These are phyloP conservation scores for Boletus bicolor DNA, from an alignment of 768 basidiomycete species.

Conservation along the genomic window DNA sequence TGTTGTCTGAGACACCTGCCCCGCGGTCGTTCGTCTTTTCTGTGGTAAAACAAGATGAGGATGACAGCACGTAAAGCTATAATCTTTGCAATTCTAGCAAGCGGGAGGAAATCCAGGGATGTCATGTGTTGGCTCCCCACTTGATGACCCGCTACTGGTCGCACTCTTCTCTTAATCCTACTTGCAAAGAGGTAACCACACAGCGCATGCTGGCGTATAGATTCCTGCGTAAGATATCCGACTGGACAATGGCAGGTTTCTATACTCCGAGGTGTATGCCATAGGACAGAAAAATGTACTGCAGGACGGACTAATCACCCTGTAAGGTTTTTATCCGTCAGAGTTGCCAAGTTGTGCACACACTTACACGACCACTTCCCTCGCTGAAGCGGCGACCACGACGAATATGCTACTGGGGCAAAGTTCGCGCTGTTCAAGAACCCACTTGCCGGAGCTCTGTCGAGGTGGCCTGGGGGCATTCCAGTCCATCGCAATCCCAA, in stretches of 20 bases:
- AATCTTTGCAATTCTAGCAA: not conserved
- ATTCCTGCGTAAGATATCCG: no score
- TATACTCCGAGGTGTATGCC: slow-evolving; percentile 62
- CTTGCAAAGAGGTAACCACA: no score
- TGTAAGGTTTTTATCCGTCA: slow-evolving; percentile 38
- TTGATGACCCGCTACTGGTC: not conserved
- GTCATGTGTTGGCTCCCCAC: not conserved
- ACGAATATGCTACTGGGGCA: no score
- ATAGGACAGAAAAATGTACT: slow-evolving; percentile 57
- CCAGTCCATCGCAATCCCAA: no score
- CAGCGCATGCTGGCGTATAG: no score
- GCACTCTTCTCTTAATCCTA: not conserved
- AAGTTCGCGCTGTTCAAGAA: no score
- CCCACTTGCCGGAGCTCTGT: no score
- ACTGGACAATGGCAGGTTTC: slow-evolving; percentile 43
- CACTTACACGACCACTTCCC: no score
- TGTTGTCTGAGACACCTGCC: slow-evolving; percentile 52
- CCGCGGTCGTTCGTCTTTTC: slow-evolving; percentile 62
- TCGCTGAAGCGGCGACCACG: no score
- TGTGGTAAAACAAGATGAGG: not conserved
- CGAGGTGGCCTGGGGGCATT: no score
- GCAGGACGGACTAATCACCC: slow-evolving; percentile 52
- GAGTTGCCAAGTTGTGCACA: no score
- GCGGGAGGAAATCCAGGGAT: not conserved
- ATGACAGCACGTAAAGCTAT: not conserved